Evolutionary conservation across 192 early-diverging fungal genomes (phyloP), one percentile per base, ranked within the genome.

Genomic region (Oehlia diaphana): DNA sequence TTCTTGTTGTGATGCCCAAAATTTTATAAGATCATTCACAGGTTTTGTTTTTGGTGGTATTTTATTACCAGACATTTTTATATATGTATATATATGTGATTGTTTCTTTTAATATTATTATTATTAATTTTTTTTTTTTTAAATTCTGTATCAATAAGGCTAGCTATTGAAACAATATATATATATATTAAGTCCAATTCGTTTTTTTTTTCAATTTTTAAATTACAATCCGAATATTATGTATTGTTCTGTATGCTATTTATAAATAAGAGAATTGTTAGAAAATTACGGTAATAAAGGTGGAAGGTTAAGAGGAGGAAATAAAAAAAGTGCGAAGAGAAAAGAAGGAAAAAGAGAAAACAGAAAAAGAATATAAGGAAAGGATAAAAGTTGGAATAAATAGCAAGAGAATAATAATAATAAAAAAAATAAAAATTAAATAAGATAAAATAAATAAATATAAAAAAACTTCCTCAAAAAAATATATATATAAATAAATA

Each of bases 1-100:
- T 72, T 72, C 23, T 53, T 72, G 44, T 50, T 72, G 71, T 71
- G 37, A 28, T 37, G 58, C 50, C 76, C 76, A 77, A 77, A 77
- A 77, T 66, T 35, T 47, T 33, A 77, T 77, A 10, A 77, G 23
- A 49, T 77, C 76, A 61, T 77, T 77, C 19, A 77, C 76, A 8
- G 76, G 76, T 50, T 77, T 66, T 77, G 47, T 9, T 13, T 65
- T 8, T 26, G 39, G 50, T 21, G 70, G 31, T 67, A 16, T 35
- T 33, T 67, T 67, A 21, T 1, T 13, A 53, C 3, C n/a, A 58
- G 53, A 58, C 53, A 58, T 58, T 58, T n/a, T 58, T 58, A 21
- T 58, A 7, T 47, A 12, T 47, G n/a, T 58, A 21, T 53, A 19
- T 53, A 53, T 53, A 53, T 53, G 14, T 21, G 6, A 58, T 21